Evolutionary conservation across 495 filamentous ascomycete genomes (phyloP), one percentile per base, ranked within the genome.

Genomic region (Chaetomium cochliodes): DNA sequence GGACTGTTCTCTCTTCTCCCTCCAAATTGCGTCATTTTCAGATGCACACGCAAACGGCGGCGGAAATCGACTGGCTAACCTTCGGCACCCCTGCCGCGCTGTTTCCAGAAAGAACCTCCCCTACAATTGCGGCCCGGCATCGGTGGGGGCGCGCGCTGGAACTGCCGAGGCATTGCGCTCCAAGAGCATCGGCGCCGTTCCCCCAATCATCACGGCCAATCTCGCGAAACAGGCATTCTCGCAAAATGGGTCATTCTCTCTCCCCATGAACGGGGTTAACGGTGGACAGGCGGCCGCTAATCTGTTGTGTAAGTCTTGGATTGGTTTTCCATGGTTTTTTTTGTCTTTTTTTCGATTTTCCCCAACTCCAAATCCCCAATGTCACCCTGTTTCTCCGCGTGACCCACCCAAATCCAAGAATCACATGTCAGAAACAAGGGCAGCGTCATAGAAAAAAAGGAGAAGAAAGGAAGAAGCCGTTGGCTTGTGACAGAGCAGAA

Each of bases 21-120:
- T 28, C 33, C 49, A 20, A 54, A 47, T 51, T 55, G 67, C 69
- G 65, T 71, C 71, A 75, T 62, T 58, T 52, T 63, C 62, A 59
- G 13, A 68, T 54, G 68, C 61, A 57, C 50, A 64, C 25, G 6
- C 11, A 42, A 57, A 11, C 12, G 26, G 39, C 63, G 67, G 67
- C 63, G 22, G 30, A 30, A 62, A 41, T 39, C 22, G 46, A 30
- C 25, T 66, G 62, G 62, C 62, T 64, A 11, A 64, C 65, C 3
- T 12, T 13, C 64, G 65, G 62, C 67, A 60, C 70, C 72, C 68
- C 66, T 47, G 58, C 63, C 37, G 39, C 25, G 0, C 52, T 65
- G 67, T 58, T 68, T 63, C 65, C 65, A 80, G 78, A 68, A 80
- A 80, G 73, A 72, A 75, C 54, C 71, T 77, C 49, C 49, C 63